A percentile compares a stretch with the other conserved stretches of the same genome.
Conservation (phyloP, 129 eudicot species). For the Chrysanthemum seticuspe region DNA sequence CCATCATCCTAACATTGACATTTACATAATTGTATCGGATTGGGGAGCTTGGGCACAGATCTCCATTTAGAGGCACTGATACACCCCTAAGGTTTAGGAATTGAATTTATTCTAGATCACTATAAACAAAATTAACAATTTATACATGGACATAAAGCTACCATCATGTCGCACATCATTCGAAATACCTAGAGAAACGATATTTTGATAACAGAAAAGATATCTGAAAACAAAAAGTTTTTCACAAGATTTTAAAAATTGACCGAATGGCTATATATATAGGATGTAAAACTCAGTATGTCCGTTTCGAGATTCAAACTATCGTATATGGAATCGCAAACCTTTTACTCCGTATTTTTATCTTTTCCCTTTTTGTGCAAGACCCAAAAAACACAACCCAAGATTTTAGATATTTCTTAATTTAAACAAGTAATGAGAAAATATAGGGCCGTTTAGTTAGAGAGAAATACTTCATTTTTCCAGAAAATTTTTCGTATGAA, state of each 20-base stretch:
- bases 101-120: neutral
- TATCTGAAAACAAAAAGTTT: slow-evolving; percentile 5
- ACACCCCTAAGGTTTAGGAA: too few relatives aligned
- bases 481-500: too few relatives aligned
- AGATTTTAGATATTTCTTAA: neutral
- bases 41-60: slow-evolving; percentile 16
- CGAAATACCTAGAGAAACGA: slow-evolving; percentile 16
- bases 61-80: neutral
- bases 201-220: neutral
- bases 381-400: neutral
- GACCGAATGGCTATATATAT: slow-evolving; percentile 4
- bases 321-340: neutral
- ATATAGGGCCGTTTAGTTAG: too few relatives aligned
- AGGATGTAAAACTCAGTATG: slow-evolving; percentile 14
- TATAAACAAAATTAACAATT: neutral
- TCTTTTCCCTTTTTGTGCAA: neutral
- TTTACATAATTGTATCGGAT: slow-evolving; percentile 7
- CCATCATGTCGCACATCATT: neutral
- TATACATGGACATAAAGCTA: neutral
- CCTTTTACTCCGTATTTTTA: neutral
- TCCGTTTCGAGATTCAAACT: slow-evolving; percentile 17
- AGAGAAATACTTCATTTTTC: too few relatives aligned
- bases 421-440: neutral
- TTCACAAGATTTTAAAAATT: slow-evolving; percentile 13
- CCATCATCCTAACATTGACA: neutral